Evolutionary conservation across 306 rosid species (phyloP).

Genomic region (Medicago ruthenica): DNA sequence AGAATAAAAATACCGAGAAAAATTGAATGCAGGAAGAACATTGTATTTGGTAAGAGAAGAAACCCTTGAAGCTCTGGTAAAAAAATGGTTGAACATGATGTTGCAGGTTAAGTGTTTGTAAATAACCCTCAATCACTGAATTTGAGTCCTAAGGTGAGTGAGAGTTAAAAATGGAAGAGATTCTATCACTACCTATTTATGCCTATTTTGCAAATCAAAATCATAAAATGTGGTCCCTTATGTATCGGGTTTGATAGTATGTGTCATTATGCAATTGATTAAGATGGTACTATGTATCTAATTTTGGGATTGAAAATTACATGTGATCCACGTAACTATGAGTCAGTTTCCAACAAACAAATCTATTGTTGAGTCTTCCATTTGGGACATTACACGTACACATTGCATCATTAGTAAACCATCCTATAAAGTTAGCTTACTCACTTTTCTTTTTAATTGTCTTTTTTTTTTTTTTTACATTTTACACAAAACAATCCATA

Average conservation of each 20-base stretch:
- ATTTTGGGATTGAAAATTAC: neutral
- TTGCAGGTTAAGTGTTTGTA: neutral
- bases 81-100: conserved; percentile 56
- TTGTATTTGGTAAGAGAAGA: conserved; percentile 33
- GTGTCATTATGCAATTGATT: neutral
- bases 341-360: neutral
- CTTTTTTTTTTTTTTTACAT: too few species aligned
- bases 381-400: neutral
- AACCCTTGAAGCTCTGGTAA: conserved; percentile 42
- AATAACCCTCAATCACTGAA: neutral
- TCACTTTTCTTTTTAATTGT: too few species aligned
- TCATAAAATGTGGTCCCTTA: neutral
- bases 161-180: neutral
- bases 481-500: too few species aligned
- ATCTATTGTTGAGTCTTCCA: neutral
- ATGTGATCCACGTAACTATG: conserved; percentile 7
- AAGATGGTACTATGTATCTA: neutral
- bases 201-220: too few species aligned
- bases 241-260: neutral
- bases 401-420: too few species aligned
- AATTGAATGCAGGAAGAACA: conserved; percentile 42
- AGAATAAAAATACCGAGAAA: conserved; percentile 49
- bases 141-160: neutral
- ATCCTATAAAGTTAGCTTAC: too few species aligned
- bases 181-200: neutral